Conservation (phyloP, 2,329 filamentous ascomycete genomes). For the Albophoma yamanashiensis region DNA sequence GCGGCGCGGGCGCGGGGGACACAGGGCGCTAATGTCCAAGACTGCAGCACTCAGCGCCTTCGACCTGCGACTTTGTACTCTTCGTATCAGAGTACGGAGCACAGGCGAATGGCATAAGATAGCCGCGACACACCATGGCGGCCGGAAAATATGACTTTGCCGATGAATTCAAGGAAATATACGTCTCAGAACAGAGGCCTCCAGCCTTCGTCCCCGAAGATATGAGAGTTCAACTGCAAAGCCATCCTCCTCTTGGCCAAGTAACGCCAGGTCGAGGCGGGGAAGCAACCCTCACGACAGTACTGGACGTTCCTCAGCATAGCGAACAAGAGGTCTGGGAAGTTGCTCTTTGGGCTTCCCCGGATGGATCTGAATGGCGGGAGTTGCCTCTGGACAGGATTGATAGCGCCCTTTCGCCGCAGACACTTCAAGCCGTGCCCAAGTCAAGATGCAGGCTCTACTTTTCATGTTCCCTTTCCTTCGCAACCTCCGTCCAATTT, state of each 20-base stretch:
- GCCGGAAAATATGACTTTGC: constrained; percentile 21
- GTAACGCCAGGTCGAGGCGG: constrained; percentile 47
- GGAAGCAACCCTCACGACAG: constrained; percentile 50
- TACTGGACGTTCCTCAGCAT: constrained; percentile 54
- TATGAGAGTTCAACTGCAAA: constrained; percentile 30
- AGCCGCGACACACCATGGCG: constrained; percentile 10
- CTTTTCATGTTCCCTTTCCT: constrained; percentile 41
- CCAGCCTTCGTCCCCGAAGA: constrained; percentile 13
- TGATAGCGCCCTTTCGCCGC: constrained; percentile 23
- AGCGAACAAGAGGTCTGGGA: constrained; percentile 54
- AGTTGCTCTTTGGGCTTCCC: constrained; percentile 61
- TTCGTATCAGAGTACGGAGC: no score
- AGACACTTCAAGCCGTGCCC: constrained; percentile 34
- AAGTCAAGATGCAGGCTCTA: constrained; percentile 28
- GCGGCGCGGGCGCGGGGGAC: no score
- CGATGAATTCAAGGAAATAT: constrained; percentile 24
- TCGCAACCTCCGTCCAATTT: constrained; percentile 45
- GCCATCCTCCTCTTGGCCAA: constrained; percentile 65
- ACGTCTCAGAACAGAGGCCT: constrained; percentile 26
- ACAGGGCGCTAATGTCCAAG: no score
- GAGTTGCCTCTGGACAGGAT: constrained; percentile 34
- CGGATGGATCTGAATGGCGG: constrained; percentile 43
- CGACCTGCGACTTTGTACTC: no score
- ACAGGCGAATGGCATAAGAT: background rate
- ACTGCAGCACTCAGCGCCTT: no score